Conservation (phyloP, 495 filamentous ascomycete species). For the Penicillium argentinense region DNA sequence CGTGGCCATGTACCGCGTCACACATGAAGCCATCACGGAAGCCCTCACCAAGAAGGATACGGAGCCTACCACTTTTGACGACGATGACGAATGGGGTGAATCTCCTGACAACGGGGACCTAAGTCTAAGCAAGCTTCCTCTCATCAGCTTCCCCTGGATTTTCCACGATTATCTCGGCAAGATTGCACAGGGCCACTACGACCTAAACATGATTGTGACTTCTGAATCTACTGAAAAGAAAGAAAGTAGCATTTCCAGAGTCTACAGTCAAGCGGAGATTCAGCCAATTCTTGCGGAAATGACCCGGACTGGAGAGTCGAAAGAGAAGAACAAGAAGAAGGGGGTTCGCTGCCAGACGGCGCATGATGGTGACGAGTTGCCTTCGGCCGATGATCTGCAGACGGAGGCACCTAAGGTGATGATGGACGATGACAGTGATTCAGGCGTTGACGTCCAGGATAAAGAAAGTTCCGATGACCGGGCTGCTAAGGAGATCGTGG, state of each 20-base stretch:
- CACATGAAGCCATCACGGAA: conserved; percentile 63
- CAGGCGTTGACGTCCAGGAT: too few relatives aligned
- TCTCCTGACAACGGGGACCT: conserved; percentile 29
- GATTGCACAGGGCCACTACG: conserved; percentile 55
- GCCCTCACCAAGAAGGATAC: conserved; percentile 42
- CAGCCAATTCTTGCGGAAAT: neutral
- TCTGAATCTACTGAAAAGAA: neutral
- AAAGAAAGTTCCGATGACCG: too few relatives aligned
- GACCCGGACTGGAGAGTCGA: neutral
- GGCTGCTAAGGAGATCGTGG: too few relatives aligned
- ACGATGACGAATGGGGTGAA: conserved; percentile 18
- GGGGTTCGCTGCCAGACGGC: too few relatives aligned
- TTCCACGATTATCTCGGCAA: conserved; percentile 71
- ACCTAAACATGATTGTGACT: conserved; percentile 2
- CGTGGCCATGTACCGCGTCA: conserved; percentile 84
- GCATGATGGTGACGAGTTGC: too few relatives aligned
- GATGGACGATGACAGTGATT: too few relatives aligned
- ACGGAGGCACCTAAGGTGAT: too few relatives aligned
- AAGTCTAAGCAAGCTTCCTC: conserved; percentile 55
- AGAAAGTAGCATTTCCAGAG: neutral
- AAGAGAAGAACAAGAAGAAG: neutral
- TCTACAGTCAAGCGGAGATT: conserved; percentile 12
- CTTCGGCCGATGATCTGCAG: too few relatives aligned
- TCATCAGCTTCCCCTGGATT: conserved; percentile 95
- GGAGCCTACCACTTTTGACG: conserved; percentile 15